Conservation (phyloP, 371 early-diverging fungal genomes). For the Lichtheimia hyalospora region DNA sequence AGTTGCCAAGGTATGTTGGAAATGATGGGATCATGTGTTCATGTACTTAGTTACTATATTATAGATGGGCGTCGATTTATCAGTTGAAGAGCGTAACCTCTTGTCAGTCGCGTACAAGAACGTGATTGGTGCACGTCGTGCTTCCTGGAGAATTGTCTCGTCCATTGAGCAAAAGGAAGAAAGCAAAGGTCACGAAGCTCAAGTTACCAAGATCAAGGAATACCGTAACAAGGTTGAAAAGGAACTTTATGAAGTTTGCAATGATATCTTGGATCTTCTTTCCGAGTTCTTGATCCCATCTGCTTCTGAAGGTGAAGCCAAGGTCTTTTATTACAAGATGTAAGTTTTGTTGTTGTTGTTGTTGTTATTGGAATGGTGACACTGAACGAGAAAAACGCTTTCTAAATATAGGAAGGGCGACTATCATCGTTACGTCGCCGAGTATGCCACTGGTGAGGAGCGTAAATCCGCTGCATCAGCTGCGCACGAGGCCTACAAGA, state of each 20-base stretch:
- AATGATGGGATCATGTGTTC: too few species aligned
- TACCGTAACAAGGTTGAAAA: conserved; percentile 92
- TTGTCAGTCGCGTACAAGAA: conserved; percentile 99
- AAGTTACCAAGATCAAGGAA: conserved; percentile 85
- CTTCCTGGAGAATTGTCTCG: conserved; percentile 99
- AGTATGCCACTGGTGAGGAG: conserved; percentile 88
- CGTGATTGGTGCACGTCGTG: conserved; percentile 98
- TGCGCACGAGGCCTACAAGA: conserved; percentile 96
- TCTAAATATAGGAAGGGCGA: conserved; percentile 84
- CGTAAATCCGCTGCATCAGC: conserved; percentile 86
- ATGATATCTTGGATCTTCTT: conserved; percentile 92
- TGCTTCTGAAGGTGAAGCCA: conserved; percentile 90
- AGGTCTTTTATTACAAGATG: conserved; percentile 99
- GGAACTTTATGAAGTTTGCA: conserved; percentile 94
- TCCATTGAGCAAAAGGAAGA: conserved; percentile 99
- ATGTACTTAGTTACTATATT: background rate
- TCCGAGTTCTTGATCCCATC: conserved; percentile 86
- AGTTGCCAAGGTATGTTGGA: conserved; percentile 55
- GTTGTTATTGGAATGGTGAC: background rate
- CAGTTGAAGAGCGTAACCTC: conserved; percentile 97
- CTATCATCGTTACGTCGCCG: conserved; percentile 99
- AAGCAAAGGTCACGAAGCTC: conserved; percentile 83
- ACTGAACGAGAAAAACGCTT: conserved; percentile 1
- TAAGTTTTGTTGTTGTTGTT: conserved; percentile 23
- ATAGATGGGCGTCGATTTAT: conserved; percentile 71